phyloP scores from a whole-genome alignment of 768 basidiomycete species.

The Boletus vinaceobasis region DNA sequence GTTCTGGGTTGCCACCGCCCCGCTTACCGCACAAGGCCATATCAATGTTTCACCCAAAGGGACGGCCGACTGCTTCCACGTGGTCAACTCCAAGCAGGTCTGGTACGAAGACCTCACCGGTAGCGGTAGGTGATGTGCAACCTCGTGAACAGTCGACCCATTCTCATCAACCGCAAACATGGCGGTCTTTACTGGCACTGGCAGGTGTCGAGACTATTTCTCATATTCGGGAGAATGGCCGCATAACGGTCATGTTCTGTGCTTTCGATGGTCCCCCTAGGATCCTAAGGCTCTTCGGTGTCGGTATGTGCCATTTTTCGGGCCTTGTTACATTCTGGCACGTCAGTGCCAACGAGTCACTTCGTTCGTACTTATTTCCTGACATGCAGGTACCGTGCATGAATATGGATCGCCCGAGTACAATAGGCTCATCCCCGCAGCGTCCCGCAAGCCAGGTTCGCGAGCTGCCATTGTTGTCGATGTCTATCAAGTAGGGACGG shows the following conservation, averaged over 20 bases:
- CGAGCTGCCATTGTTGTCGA: slow-evolving; percentile 59
- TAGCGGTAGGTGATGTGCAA: slow-evolving; percentile 53
- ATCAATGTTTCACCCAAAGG: slow-evolving; percentile 72
- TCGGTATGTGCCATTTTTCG: slow-evolving; percentile 35
- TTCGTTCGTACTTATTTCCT: not conserved
- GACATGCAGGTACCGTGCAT: slow-evolving; percentile 47
- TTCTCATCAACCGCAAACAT: not conserved
- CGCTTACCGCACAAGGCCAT: slow-evolving; percentile 52
- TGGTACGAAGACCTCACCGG: slow-evolving; percentile 77
- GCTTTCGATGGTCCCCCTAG: slow-evolving; percentile 62
- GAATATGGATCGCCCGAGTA: slow-evolving; percentile 66
- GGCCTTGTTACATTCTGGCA: not conserved
- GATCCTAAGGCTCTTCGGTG: slow-evolving; percentile 56
- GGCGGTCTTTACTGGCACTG: not conserved
- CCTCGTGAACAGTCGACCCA: not conserved
- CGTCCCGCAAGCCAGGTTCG: slow-evolving; percentile 53
- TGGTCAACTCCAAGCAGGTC: slow-evolving; percentile 50
- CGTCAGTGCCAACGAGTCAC: no score
- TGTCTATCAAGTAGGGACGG: slow-evolving; percentile 53
- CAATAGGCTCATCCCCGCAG: slow-evolving; percentile 45
- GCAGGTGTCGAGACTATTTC: slow-evolving; percentile 60
- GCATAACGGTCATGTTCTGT: slow-evolving; percentile 60
- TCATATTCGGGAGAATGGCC: slow-evolving; percentile 59
- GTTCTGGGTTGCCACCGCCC: slow-evolving; percentile 72
- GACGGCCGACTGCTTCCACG: slow-evolving; percentile 58